phyloP scores from a whole-genome alignment of 1,284 basidiomycete genomes.

The Boletellus sp. region DNA sequence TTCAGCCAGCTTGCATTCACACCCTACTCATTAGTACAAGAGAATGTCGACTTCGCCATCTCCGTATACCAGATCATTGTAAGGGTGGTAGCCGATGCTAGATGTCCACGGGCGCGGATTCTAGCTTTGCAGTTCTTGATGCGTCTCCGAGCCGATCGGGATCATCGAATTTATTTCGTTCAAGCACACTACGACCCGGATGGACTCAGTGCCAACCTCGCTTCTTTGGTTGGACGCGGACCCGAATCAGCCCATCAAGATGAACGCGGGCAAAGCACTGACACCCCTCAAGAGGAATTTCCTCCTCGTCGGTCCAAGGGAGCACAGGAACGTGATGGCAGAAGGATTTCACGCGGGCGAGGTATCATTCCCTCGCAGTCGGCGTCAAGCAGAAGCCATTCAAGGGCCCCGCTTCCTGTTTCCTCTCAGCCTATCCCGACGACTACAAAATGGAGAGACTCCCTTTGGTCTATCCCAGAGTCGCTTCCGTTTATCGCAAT shows the following conservation, averaged over 20 bases:
- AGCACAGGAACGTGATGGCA: slow-evolving; percentile 51
- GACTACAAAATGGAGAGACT: slow-evolving; percentile 36
- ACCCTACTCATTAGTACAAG: slow-evolving; percentile 46
- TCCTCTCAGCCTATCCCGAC: slow-evolving; percentile 30
- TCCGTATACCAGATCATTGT: slow-evolving; percentile 51
- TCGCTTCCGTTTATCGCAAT: slow-evolving; percentile 62
- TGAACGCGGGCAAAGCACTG: slow-evolving; percentile 23
- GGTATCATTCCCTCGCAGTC: slow-evolving; percentile 45
- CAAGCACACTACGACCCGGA: slow-evolving; percentile 50
- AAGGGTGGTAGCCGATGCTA: slow-evolving; percentile 41
- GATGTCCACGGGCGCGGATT: slow-evolving; percentile 64
- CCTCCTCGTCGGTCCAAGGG: slow-evolving; percentile 49
- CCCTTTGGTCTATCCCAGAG: slow-evolving; percentile 82
- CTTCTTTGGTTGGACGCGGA: slow-evolving; percentile 51
- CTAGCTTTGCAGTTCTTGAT: slow-evolving; percentile 84
- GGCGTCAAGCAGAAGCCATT: slow-evolving; percentile 66
- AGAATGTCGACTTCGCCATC: slow-evolving; percentile 48
- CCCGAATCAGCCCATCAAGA: slow-evolving; percentile 26
- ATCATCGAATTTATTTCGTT: slow-evolving; percentile 82
- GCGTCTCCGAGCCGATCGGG: slow-evolving; percentile 86
- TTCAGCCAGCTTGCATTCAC: slow-evolving; percentile 72
- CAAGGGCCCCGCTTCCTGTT: slow-evolving; percentile 45
- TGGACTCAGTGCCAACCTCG: slow-evolving; percentile 49
- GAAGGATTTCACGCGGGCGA: slow-evolving; percentile 57
- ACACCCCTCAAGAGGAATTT: slow-evolving; percentile 33